A percentile compares a stretch with the other conserved stretches of the same genome.
phyloP scores from a whole-genome alignment of 306 rosid species.

The Quercus gilva region DNA sequence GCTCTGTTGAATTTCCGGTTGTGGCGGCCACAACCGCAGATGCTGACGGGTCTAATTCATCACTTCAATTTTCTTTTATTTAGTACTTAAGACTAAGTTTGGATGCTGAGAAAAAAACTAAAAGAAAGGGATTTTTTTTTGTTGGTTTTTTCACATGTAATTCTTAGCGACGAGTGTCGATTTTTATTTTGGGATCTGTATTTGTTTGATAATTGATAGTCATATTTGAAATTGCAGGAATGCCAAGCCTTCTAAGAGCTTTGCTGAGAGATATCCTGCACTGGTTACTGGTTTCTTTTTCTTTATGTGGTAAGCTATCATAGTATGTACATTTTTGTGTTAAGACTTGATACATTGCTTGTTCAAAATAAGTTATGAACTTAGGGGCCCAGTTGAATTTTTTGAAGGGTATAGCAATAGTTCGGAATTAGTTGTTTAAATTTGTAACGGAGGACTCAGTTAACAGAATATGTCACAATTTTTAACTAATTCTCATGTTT shows the following conservation, averaged over 20 bases:
- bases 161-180: background rate
- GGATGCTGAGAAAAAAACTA: conserved; percentile 13
- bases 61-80: background rate
- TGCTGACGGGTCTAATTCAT: conserved; percentile 48
- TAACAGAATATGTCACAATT: background rate
- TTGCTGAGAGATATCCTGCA: conserved; percentile 57
- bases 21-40: conserved; percentile 55
- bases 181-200: background rate
- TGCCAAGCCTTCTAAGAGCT: conserved; percentile 41
- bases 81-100: background rate
- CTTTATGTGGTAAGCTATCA: conserved; percentile 71
- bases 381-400: background rate
- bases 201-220: background rate
- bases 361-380: conserved; percentile 8
- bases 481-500: background rate
- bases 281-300: conserved; percentile 84
- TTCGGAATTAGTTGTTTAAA: background rate
- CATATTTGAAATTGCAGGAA: conserved; percentile 26
- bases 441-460: background rate
- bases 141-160: background rate
- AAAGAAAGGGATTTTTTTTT: background rate
- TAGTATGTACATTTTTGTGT: background rate
- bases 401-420: background rate
- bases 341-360: background rate
- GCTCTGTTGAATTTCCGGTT: conserved; percentile 25